Evolutionary conservation across 495 filamentous ascomycete species (phyloP), one percentile per base, ranked within the genome.

Genomic region (Aspergillus sclerotioniger): DNA sequence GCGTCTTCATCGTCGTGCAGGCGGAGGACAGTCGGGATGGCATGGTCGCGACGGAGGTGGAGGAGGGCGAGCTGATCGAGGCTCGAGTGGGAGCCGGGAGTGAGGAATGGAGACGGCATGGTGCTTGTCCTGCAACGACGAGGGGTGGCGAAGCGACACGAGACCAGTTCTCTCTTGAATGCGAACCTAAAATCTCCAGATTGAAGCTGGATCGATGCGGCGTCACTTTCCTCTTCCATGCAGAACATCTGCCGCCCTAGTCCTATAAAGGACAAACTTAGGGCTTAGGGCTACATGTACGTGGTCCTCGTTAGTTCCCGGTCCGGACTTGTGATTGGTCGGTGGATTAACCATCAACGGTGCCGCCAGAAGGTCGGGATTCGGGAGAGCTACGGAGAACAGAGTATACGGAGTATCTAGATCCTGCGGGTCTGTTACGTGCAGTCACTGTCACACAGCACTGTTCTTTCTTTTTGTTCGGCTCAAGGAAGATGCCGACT

Each of bases 31-130:
- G 87, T 77, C 21, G 93, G 91, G 48, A 88, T 76, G 53, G 89
- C 83, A 51, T 87, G 84, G 73, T 96, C 92, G 72, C 92, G 87
- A 54, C 85, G 88, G 17, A 97, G 83, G 68, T 95, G 88, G 56
- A 96, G 81, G 55, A 97, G 83, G 0, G 90, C 86, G 31, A 95
- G 79, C 15, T 75, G 72, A 59, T 85, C 76, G 29, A 81, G 68
- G 17, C 75, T 68, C 12, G 91, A 80, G 19, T 62, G 62, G 8
- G 79, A 60, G 7, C 85, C 83, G 6, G 86, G 87, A 12, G 86
- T 81, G 20, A 95, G 73, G 63, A 95, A 94, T 0, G 90, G 88
- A 7, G 90, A 93, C 0, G 71, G 66, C 72, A 76, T 79, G 20
- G 56, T 64, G 44, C 13, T 13, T 9, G 7, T 8, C 49, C 55